phyloP scores from a whole-genome alignment of 2,329 filamentous ascomycete species.

The Nothophoma quercina region DNA sequence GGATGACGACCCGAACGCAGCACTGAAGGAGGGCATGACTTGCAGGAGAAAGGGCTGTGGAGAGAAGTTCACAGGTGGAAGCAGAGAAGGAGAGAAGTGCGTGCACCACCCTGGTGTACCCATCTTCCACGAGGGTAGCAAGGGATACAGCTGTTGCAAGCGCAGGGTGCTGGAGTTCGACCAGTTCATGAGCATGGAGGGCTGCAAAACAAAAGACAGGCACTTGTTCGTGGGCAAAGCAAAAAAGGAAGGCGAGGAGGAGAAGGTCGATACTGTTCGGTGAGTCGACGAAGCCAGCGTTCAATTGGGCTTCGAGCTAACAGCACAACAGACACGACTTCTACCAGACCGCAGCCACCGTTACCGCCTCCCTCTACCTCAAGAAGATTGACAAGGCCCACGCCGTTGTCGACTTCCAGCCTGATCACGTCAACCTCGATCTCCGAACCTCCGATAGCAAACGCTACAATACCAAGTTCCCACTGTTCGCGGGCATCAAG shows the following conservation, averaged over 20 bases:
- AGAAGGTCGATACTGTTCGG: slow-evolving; percentile 80
- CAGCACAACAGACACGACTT: slow-evolving; percentile 74
- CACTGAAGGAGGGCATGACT: slow-evolving; percentile 74
- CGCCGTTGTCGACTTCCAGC: slow-evolving; percentile 75
- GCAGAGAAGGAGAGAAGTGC: slow-evolving; percentile 75
- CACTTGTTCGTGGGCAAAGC: slow-evolving; percentile 87
- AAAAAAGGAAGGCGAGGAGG: slow-evolving; percentile 73
- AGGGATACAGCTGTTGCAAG: slow-evolving; percentile 98
- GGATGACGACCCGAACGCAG: slow-evolving; percentile 79
- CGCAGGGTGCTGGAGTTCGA: slow-evolving; percentile 94
- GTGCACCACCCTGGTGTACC: slow-evolving; percentile 88
- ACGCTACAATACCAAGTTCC: slow-evolving; percentile 76
- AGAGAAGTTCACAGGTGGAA: slow-evolving; percentile 63
- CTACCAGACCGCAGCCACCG: slow-evolving; percentile 86
- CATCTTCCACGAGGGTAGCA: slow-evolving; percentile 97
- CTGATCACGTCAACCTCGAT: slow-evolving; percentile 73
- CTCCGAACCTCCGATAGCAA: slow-evolving; percentile 87
- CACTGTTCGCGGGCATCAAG: slow-evolving; percentile 80
- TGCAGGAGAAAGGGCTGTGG: slow-evolving; percentile 84
- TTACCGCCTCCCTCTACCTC: slow-evolving; percentile 91
- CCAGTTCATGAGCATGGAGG: slow-evolving; percentile 94
- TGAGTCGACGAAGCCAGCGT: slow-evolving; percentile 45
- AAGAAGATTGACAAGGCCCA: slow-evolving; percentile 93
- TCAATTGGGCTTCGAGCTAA: background rate
- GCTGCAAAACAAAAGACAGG: slow-evolving; percentile 80